phyloP scores from a whole-genome alignment of 257 asterid genomes.

The Solanum corneliomulleri region DNA sequence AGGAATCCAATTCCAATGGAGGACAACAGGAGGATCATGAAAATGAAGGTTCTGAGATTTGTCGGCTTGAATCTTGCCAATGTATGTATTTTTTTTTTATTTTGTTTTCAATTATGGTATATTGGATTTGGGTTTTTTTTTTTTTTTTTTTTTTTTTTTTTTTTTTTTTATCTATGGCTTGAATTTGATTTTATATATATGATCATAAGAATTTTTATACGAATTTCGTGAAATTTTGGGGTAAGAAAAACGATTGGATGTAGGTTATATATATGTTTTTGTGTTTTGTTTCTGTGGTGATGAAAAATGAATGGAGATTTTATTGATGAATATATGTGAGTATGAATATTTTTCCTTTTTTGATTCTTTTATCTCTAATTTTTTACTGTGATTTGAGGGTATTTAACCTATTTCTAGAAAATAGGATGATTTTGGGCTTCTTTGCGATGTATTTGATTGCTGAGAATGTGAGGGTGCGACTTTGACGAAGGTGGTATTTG shows the following conservation, averaged over 20 bases:
- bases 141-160: too few species aligned
- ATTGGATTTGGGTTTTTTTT: background rate
- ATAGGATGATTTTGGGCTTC: background rate
- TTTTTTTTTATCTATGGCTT: too few species aligned
- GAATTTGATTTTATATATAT: background rate
- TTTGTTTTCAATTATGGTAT: background rate
- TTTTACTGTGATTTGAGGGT: background rate
- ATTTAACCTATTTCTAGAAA: background rate
- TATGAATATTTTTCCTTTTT: background rate
- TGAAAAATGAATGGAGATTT: background rate
- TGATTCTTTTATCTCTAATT: background rate
- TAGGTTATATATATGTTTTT: too few species aligned
- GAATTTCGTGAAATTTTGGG: background rate
- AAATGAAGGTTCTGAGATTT: background rate
- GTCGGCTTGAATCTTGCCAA: conserved; percentile 40
- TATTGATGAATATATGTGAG: background rate
- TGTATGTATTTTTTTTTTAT: conserved; percentile 12
- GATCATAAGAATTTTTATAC: background rate
- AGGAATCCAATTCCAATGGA: conserved; percentile 6
- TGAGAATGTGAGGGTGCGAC: background rate
- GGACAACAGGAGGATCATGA: conserved; percentile 3
- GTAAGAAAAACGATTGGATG: background rate
- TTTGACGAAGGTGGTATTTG: background rate
- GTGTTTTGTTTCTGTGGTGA: background rate
- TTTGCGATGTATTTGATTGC: background rate